Base-by-base conservation (phyloP, 2,329 filamentous ascomycete genomes). In the Neoascochyta sp. region DNA sequence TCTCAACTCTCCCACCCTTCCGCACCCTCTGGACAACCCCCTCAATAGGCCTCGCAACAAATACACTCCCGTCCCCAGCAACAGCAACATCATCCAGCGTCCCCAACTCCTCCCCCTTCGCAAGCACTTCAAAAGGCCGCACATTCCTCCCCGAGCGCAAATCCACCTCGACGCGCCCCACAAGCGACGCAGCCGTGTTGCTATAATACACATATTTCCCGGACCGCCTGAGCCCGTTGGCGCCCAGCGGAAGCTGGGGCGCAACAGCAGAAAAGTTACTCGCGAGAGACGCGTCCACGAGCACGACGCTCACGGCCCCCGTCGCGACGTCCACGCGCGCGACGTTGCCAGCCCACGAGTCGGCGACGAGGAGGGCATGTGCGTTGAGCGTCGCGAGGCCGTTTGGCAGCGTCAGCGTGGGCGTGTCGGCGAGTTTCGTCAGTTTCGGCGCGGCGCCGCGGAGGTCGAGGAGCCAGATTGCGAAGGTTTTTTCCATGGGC, bases 181-280 rank as follows among this genome's bases (percentile, higher is more conserved):
- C 22, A 1, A 27, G 23, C 9, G 24, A 21, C 1, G 28, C 33
- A 10, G 37, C 37, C 2, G 38, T 25, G 28, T 55, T 58, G 9
- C 36, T 38, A 24, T 41, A 58, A 39, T 55, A 58, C 10, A 37
- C 9, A 11, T 29, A 32, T 0, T 20, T 24, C 2, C 19, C 12
- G 14, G 36, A 27, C n/a, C 45, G 7, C 17, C 43, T 45, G 10
- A 57, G 20, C 5, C 54, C 52, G 18, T 58, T 57, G 17, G 46
- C 41, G 7, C 54, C 51, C 2, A 48, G 16, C 3, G 34, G 32
- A 8, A 49, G 15, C 5, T 22, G 17, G 2, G 30, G 24, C 0
- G 24, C 10, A n/a, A n/a, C n/a, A 7, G 27, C 22, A 4, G 27
- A 34, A n/a, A 41, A 24, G 7, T 43, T 37, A 7, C 40, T 19